Evolutionary conservation across 1,284 basidiomycete species (phyloP).

Genomic region (Naganishia cerealis): DNA sequence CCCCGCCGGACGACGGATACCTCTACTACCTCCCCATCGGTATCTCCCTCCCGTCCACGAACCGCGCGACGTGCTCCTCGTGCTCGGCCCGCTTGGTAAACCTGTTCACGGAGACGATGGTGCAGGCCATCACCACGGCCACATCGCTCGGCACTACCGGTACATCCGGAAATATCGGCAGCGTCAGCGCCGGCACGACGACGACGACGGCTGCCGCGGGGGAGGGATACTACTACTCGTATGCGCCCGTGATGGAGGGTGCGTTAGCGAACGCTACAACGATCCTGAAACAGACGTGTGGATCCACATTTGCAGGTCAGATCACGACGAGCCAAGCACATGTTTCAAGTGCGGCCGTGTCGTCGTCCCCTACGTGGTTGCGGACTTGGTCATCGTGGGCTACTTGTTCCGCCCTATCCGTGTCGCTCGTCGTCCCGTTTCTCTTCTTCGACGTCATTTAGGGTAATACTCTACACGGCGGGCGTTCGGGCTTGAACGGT

Average conservation of each 20-base stretch:
- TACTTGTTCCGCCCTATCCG: too few species aligned
- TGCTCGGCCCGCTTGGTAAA: slow-evolving; percentile 48
- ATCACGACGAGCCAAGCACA: slow-evolving; percentile 21
- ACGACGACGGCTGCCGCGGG: not conserved
- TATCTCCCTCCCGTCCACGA: slow-evolving; percentile 43
- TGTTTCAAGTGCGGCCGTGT: not conserved
- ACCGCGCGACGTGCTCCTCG: slow-evolving; percentile 48
- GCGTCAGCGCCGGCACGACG: not conserved
- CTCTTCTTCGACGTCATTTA: too few species aligned
- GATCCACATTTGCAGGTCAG: slow-evolving; percentile 19
- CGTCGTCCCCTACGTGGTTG: not conserved
- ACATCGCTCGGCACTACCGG: too few species aligned
- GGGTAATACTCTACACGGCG: too few species aligned
- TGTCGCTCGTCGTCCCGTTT: too few species aligned
- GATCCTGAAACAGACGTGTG: slow-evolving; percentile 16
- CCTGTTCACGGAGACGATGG: slow-evolving; percentile 35
- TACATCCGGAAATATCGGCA: too few species aligned
- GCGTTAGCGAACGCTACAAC: slow-evolving; percentile 14
- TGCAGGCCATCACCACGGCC: not conserved
- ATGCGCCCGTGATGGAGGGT: not conserved
- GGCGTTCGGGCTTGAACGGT: too few species aligned
- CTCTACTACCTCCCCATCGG: slow-evolving; percentile 48
- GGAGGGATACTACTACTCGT: not conserved
- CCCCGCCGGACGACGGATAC: slow-evolving; percentile 50
- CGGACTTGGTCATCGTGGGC: too few species aligned